A percentile compares a stretch with the other conserved stretches of the same genome.
Conservation (phyloP, 805 yeast genomes). For the Clavispora santaluciae region DNA sequence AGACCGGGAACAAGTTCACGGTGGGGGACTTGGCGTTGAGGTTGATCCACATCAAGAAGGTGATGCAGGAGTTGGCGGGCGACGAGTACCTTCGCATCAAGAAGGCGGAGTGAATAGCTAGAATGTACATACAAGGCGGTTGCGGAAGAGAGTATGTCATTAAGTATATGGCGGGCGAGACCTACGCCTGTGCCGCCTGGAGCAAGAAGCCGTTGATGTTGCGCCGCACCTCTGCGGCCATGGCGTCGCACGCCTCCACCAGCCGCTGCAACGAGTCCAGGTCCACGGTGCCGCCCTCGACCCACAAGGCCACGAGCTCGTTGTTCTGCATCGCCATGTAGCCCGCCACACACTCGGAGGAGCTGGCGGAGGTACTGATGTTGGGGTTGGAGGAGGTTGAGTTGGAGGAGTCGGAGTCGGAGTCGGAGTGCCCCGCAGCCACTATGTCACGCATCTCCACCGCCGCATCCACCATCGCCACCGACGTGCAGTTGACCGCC, state of each 20-base stretch:
- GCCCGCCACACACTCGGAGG: slow-evolving; percentile 33
- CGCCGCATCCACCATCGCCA: slow-evolving; percentile 82
- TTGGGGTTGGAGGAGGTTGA: no score
- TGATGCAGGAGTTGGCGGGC: slow-evolving; percentile 30
- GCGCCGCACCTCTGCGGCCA: slow-evolving; percentile 39
- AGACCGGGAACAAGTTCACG: slow-evolving; percentile 20
- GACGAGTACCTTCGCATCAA: slow-evolving; percentile 17
- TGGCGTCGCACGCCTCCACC: slow-evolving; percentile 41
- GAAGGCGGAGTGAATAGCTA: slow-evolving; percentile 9
- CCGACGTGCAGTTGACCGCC: slow-evolving; percentile 57
- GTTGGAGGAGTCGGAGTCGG: no score
- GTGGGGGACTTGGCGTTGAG: slow-evolving; percentile 26
- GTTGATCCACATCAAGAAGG: slow-evolving; percentile 30
- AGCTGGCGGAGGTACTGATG: no score
- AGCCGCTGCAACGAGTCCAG: slow-evolving; percentile 21
- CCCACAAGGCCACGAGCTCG: slow-evolving; percentile 60
- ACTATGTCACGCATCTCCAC: slow-evolving; percentile 77
- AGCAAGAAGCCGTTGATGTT: slow-evolving; percentile 43
- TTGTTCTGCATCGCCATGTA: slow-evolving; percentile 51
- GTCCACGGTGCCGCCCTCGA: slow-evolving; percentile 27
- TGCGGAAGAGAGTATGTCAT: no score
- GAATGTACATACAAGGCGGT: neutral
- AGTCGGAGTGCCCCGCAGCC: slow-evolving; percentile 57
- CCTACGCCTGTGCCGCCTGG: no score
- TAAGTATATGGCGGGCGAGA: no score